Evolutionary conservation across 2,329 filamentous ascomycete species (phyloP).

Genomic region (Talaromyces sp.): DNA sequence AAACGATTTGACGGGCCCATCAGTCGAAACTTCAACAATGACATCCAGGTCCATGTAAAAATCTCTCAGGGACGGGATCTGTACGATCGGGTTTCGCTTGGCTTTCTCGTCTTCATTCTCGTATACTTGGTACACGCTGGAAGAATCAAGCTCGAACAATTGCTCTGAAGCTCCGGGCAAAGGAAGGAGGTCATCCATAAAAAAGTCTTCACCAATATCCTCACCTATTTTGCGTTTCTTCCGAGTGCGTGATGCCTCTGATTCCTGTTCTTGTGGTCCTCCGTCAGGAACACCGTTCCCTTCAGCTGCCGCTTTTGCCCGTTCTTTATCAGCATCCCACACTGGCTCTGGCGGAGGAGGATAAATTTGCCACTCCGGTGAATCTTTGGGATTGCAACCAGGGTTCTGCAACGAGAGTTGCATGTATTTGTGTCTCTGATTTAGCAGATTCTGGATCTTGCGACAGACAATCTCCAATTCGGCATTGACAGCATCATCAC

Average conservation of each 20-base stretch:
- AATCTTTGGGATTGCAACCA: constrained; percentile 82
- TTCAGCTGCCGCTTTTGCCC: background rate
- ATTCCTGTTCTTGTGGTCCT: constrained; percentile 21
- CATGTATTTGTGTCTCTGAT: constrained; percentile 85
- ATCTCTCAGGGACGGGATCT: constrained; percentile 86
- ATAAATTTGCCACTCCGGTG: constrained; percentile 78
- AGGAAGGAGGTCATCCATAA: constrained; percentile 70
- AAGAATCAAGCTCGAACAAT: constrained; percentile 73
- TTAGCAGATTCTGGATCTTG: constrained; percentile 84
- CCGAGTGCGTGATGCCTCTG: constrained; percentile 43
- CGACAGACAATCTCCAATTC: constrained; percentile 83
- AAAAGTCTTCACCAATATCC: constrained; percentile 88
- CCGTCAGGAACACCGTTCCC: background rate
- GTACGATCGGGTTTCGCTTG: constrained; percentile 61
- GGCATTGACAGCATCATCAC: constrained; percentile 72
- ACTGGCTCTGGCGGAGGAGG: constrained; percentile 86
- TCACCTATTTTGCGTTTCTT: constrained; percentile 78
- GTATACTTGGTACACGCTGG: constrained; percentile 89
- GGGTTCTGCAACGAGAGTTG: constrained; percentile 74
- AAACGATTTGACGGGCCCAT: constrained; percentile 95
- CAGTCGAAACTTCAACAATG: constrained; percentile 82
- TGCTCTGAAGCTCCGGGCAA: constrained; percentile 66
- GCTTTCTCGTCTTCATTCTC: constrained; percentile 61
- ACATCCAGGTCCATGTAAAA: constrained; percentile 93
- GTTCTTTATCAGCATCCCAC: constrained; percentile 58